Conservation (phyloP, 257 asterid genomes). For the Ophiorrhiza pumila region DNA sequence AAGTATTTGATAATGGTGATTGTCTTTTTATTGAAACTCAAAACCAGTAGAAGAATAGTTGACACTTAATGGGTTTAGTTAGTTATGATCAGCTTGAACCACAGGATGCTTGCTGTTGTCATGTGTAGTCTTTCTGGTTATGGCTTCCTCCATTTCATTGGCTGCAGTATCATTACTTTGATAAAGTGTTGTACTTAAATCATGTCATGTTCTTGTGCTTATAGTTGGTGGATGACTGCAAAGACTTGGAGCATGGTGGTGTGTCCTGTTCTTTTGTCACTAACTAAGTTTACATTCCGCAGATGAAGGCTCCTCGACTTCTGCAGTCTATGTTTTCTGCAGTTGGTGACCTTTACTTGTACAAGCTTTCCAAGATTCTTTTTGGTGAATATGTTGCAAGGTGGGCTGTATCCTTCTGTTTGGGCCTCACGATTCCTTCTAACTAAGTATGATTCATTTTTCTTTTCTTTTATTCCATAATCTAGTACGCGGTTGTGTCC, state of each 20-base stretch:
- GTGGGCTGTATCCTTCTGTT: conserved; percentile 78
- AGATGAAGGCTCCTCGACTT: conserved; percentile 82
- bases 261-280: not conserved
- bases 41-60: not conserved
- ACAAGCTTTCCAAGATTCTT: conserved; percentile 57
- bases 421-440: not conserved
- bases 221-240: conserved; percentile 1
- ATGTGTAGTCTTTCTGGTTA: not conserved
- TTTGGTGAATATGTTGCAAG: conserved; percentile 60
- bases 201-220: not conserved
- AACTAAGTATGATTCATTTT: not conserved
- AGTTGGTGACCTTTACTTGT: conserved; percentile 75
- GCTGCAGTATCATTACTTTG: not conserved
- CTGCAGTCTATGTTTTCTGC: conserved; percentile 80
- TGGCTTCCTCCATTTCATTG: not conserved
- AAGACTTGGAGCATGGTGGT: not conserved
- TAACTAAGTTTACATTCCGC: conserved; percentile 21
- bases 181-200: not conserved
- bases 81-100: not conserved
- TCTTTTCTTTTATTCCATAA: not conserved
- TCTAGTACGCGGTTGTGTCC: not conserved
- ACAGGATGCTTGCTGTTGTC: not conserved
- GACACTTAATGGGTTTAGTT: not conserved
- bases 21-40: not conserved
- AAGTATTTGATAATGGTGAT: not conserved